phyloP scores from a whole-genome alignment of 768 basidiomycete species.

The Exidia glandulosa region DNA sequence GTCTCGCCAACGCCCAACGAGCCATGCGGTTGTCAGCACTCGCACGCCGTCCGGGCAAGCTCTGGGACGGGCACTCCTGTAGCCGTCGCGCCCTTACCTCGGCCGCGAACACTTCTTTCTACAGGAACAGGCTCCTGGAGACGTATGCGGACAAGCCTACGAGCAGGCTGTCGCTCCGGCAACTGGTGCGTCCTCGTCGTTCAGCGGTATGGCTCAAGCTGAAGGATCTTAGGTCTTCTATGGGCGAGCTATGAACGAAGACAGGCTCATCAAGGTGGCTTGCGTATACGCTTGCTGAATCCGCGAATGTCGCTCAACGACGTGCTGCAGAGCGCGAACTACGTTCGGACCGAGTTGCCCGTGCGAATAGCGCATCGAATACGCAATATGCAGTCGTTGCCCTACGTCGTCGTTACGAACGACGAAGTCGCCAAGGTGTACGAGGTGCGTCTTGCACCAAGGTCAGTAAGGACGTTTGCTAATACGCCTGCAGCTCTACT shows the following conservation, averaged over 20 bases:
- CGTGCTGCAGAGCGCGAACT: conserved; percentile 63
- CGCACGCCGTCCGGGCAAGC: background rate
- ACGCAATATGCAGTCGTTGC: conserved; percentile 75
- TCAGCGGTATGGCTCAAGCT: background rate
- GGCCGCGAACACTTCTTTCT: conserved; percentile 32
- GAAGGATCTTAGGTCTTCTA: conserved; percentile 54
- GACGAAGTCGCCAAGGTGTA: conserved; percentile 77
- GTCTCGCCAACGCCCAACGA: background rate
- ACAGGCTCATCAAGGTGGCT: conserved; percentile 62
- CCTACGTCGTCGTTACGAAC: conserved; percentile 79
- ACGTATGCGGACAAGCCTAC: conserved; percentile 66
- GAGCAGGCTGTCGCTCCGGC: conserved; percentile 61
- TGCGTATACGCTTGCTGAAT: background rate
- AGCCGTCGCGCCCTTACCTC: background rate
- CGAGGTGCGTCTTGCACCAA: conserved; percentile 42
- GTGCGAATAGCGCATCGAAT: conserved; percentile 80
- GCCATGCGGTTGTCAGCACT: background rate
- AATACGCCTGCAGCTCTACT: conserved; percentile 52
- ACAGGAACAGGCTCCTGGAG: conserved; percentile 75
- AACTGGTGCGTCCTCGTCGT: conserved; percentile 42
- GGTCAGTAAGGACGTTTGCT: background rate
- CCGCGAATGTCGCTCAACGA: background rate
- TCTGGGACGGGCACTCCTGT: background rate
- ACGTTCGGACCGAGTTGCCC: conserved; percentile 81
- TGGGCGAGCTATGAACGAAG: conserved; percentile 72